Base-by-base conservation (phyloP, 495 filamentous ascomycete genomes). In the Haplographium delicatum region DNA sequence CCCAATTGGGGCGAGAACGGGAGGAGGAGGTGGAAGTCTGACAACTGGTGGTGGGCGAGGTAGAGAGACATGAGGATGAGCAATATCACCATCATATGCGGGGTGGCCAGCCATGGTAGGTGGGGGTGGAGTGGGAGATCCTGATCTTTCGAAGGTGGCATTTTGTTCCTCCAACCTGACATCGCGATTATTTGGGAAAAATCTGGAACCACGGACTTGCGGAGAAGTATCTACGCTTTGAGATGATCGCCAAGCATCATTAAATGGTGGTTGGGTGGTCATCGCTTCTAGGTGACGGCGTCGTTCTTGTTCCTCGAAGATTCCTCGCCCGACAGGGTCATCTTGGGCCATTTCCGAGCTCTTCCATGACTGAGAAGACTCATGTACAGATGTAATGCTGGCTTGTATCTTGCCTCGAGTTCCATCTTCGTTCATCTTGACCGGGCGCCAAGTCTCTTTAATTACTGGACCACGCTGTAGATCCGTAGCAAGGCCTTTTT, bases 31-130 rank as follows among this genome's bases (percentile, higher is more conserved):
- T 9, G 86, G 86, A 2, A 91, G 69, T 50, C 80, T 83, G 0
- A 91, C 87, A 6, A 85, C 75, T 23, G 85, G 84, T 53, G 81
- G 76, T 18, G 81, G 75, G 5, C 69, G 74, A 8, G 87, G 87
- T 18, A 91, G 66, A 25, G 82, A 76, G 15, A 91, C 85, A 47
- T 82, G 70, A 1, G 86, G 86, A 22, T 76, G 80, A 25, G 68
- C 71, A 3, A 69, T 72, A 59, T 83, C 79, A 41, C 83, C 81
- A 53, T 80, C 79, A 50, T 82, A 89, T 4, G 80, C 87, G 0
- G 86, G 86, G 58, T 91, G 86, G 18, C 72, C 73, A 31, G 67
- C 74, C 50, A 80, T 82, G 44, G 88, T 86, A 0, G 86, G 85
- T 5, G 87, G 86, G 27, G 87, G 86, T 2, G 86, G 85, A 1